Conservation (phyloP, 2,329 filamentous ascomycete genomes). For the Trichoderma guizhouense region DNA sequence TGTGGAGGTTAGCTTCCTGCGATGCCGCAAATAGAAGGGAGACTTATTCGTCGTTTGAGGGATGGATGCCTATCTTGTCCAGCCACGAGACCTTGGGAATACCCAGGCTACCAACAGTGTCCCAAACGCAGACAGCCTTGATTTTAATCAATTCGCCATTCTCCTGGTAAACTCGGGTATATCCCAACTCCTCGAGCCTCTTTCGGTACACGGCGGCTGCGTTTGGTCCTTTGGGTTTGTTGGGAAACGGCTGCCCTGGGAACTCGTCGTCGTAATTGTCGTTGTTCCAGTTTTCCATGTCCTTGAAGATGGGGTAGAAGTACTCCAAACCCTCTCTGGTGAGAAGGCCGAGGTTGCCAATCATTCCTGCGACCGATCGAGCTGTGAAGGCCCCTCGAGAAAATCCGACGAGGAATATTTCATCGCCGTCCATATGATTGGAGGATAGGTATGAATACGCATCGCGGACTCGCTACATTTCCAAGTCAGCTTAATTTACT, state of each 20-base stretch:
- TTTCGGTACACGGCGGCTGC: conserved; percentile 43
- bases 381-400: conserved; percentile 58
- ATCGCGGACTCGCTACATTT: conserved; percentile 51
- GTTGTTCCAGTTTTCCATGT: conserved; percentile 53
- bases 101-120: conserved; percentile 43
- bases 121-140: conserved; percentile 46
- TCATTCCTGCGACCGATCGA: conserved; percentile 53
- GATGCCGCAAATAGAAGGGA: background rate
- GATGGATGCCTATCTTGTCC: conserved; percentile 44
- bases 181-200: conserved; percentile 41
- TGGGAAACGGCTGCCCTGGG: conserved; percentile 43
- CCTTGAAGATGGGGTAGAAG: conserved; percentile 55
- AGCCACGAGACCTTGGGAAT: conserved; percentile 47
- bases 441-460: conserved; percentile 60
- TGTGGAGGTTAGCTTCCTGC: conserved; percentile 30
- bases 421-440: conserved; percentile 58
- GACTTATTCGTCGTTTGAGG: conserved; percentile 47
- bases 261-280: conserved; percentile 45
- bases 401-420: conserved; percentile 56
- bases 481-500: background rate
- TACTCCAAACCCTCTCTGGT: conserved; percentile 51
- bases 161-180: conserved; percentile 42
- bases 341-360: conserved; percentile 49
- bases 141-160: conserved; percentile 43
- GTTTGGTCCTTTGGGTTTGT: conserved; percentile 46